Evolutionary conservation across 176 grass and related monocot genomes (phyloP).

Genomic region (Bonia amplexicaulis): DNA sequence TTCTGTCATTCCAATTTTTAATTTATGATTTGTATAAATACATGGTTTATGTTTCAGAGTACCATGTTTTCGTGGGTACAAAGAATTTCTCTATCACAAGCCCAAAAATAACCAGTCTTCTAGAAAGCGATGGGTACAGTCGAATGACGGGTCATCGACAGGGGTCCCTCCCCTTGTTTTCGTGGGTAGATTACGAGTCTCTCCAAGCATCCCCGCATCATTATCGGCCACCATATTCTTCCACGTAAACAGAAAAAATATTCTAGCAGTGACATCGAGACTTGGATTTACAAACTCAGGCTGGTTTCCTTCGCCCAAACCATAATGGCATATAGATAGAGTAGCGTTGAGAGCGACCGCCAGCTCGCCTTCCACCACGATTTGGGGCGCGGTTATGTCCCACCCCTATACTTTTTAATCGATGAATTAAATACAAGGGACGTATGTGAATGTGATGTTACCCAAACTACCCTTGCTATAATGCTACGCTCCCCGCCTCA

Average conservation of each 20-base stretch:
- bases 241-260: not conserved
- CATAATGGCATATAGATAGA: not conserved
- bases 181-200: not conserved
- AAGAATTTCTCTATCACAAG: no score
- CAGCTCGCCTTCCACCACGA: not conserved
- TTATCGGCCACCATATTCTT: not conserved
- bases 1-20: no score
- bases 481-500: not conserved
- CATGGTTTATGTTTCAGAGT: no score
- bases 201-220: slow-evolving; percentile 4
- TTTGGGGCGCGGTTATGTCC: not conserved
- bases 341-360: not conserved
- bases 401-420: not conserved
- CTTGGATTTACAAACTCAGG: not conserved
- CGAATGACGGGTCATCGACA: not conserved
- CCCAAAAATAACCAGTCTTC: no score
- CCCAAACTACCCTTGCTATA: not conserved
- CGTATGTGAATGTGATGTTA: not conserved
- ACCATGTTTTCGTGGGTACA: no score
- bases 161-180: not conserved
- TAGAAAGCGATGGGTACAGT: not conserved
- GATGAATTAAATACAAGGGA: not conserved
- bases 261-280: not conserved
- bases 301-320: not conserved
- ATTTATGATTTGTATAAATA: no score